Percentiles rank a stretch among this genome's conserved stretches.
Evolutionary conservation across 164 flowering plant species (phyloP).

Genomic region (Akebia trifoliata): DNA sequence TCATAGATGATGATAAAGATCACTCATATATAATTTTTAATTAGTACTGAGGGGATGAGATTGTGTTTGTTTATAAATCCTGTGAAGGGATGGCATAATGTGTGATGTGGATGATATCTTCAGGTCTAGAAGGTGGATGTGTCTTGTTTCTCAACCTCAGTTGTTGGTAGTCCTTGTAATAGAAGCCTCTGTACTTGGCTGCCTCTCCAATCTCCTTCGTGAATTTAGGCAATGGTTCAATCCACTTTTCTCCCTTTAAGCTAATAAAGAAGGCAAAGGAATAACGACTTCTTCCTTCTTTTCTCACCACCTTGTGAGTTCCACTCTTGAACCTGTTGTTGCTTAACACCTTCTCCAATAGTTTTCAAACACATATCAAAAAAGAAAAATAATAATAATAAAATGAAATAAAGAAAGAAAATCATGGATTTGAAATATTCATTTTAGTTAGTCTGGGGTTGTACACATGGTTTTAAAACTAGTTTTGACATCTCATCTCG

Average conservation of each 20-base stretch:
- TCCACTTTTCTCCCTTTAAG: slow-evolving; percentile 43
- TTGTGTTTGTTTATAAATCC: too few relatives aligned
- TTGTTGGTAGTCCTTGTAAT: slow-evolving; percentile 39
- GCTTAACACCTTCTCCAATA: slow-evolving; percentile 38
- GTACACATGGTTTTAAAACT: too few relatives aligned
- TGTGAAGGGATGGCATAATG: slow-evolving; percentile 37
- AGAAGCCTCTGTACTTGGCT: slow-evolving; percentile 44
- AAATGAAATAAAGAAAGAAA: too few relatives aligned
- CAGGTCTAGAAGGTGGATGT: slow-evolving; percentile 42
- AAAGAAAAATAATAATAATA: too few relatives aligned
- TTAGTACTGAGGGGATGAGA: too few relatives aligned
- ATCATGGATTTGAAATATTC: too few relatives aligned
- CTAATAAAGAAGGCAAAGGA: slow-evolving; percentile 47
- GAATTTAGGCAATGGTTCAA: slow-evolving; percentile 37
- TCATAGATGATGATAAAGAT: too few relatives aligned
- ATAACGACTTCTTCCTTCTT: slow-evolving; percentile 26
- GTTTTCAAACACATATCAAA: too few relatives aligned
- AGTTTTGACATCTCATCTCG: too few relatives aligned
- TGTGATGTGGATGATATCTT: slow-evolving; percentile 42
- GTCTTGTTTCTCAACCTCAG: slow-evolving; percentile 50
- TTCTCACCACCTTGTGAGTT: slow-evolving; percentile 46
- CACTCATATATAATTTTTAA: too few relatives aligned
- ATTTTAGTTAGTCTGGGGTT: too few relatives aligned
- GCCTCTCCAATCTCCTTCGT: slow-evolving; percentile 30
- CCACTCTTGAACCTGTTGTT: slow-evolving; percentile 48